Base-by-base conservation (phyloP, 2,329 filamentous ascomycete genomes). In the Clarireedia sp. region DNA sequence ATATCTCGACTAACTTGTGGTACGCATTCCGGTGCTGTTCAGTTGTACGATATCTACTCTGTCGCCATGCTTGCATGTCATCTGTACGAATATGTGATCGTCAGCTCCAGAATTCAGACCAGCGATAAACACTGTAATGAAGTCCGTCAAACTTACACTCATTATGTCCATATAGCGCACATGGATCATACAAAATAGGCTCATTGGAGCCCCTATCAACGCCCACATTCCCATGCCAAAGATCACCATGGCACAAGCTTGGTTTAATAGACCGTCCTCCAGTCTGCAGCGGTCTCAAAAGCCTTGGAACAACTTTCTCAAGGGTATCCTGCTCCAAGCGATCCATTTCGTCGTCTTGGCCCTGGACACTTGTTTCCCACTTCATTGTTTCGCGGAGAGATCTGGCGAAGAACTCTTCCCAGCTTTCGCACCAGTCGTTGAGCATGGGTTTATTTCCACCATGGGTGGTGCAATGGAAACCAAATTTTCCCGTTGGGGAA, bases 391-490 rank as follows among this genome's bases (percentile, higher is more conserved):
- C 16, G 17, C 17, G 17, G 24, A 55, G 19, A n/a, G 23, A 19
- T 16, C 33, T 19, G 16, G 19, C 14, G 21, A 36, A 55, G 37
- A 19, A 49, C 19, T 50, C 46, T 38, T 55, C 53, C 53, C 53
- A 55, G 3, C 47, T 55, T 10, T 55, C 48, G 40, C 19, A 14
- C 17, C 19, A 38, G 1, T 36, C 21, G 14, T 24, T 40, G 17
- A 41, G 17, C 19, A 45, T n/a, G 10, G 40, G 10, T 5, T 23
- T 46, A 3, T 19, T 62, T 5, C 71, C 71, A 24, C 70, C 69
- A 58, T 69, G 71, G 1, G 72, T 74, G 3, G 40, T 21, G 5
- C 44, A 17, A 29, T 38, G 24, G 26, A 55, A 51, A 7, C 53
- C 53, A 23, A 38, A 55, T 29, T 46, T 55, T 3, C 48, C 48